Conservation (phyloP, 2,329 filamentous ascomycete species). For the Penicillium psychrosexuale region DNA sequence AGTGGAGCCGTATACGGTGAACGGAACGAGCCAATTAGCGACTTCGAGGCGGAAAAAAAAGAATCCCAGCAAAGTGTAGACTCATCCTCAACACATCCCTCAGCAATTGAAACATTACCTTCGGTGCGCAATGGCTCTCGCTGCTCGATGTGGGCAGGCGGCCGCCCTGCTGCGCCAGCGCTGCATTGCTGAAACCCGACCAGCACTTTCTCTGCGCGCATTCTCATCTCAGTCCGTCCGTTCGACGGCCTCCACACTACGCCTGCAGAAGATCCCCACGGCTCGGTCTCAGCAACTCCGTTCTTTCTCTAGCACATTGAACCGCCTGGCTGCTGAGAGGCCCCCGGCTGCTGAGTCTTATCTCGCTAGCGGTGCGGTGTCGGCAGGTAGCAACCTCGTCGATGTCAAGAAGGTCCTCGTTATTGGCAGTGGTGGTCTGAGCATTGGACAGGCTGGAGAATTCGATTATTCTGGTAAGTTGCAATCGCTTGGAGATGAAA, state of each 20-base stretch:
- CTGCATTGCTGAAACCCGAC: constrained; percentile 39
- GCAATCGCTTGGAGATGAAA: not conserved
- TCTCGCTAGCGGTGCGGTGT: constrained; percentile 81
- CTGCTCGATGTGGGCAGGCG: constrained; percentile 46
- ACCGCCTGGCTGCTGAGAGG: constrained; percentile 54
- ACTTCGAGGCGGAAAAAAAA: constrained; percentile 24
- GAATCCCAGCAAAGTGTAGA: constrained; percentile 18
- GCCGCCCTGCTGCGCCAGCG: constrained; percentile 42
- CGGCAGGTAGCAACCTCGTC: constrained; percentile 70
- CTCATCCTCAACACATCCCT: constrained; percentile 22
- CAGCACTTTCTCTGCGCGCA: constrained; percentile 37
- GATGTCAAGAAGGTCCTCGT: constrained; percentile 97
- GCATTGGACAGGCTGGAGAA: constrained; percentile 96
- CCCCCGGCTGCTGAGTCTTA: constrained; percentile 83
- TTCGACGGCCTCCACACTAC: constrained; percentile 33
- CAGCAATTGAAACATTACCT: constrained; percentile 24
- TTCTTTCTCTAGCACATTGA: constrained; percentile 42
- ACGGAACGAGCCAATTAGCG: constrained; percentile 22
- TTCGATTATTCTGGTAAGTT: constrained; percentile 94
- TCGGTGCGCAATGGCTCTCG: constrained; percentile 44
- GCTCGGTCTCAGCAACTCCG: constrained; percentile 44
- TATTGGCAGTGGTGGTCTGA: constrained; percentile 90
- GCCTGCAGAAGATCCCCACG: constrained; percentile 37
- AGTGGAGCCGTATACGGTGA: constrained; percentile 27
- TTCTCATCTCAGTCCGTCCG: constrained; percentile 38